Evolutionary conservation across 495 filamentous ascomycete species (phyloP).

Genomic region (Glonium stellatum): DNA sequence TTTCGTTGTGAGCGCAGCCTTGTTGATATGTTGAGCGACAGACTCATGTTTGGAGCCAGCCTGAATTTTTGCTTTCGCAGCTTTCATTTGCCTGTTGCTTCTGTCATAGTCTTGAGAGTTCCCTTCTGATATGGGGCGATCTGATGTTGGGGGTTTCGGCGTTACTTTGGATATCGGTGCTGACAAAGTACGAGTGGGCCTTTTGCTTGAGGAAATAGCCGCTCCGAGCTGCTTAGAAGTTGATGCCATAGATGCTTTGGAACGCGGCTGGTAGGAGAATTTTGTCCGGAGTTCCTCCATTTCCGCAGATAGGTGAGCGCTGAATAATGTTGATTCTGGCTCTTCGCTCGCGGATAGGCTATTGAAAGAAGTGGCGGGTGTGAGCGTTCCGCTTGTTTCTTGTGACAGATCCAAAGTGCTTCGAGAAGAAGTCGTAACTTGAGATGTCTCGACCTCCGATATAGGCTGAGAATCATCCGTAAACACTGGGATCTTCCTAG

Average conservation of each 20-base stretch:
- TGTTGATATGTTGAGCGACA: not conserved
- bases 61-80: not conserved
- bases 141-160: not conserved
- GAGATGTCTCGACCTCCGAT: constrained; percentile 5
- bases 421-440: constrained; percentile 12
- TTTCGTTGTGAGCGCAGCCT: not conserved
- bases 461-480: constrained; percentile 14
- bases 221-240: not conserved
- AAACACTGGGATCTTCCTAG: constrained; percentile 31
- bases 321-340: constrained; percentile 9
- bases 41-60: not conserved
- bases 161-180: not conserved
- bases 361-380: constrained; percentile 16
- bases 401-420: constrained; percentile 12
- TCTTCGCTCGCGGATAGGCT: constrained; percentile 8
- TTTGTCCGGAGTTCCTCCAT: constrained; percentile 18
- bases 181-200: not conserved
- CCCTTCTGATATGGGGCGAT: no score
- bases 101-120: no score
- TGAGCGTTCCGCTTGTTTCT: constrained; percentile 11
- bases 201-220: not conserved
- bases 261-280: constrained; percentile 10
- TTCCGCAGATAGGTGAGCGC: constrained; percentile 6
- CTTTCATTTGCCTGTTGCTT: no score
- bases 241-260: not conserved